Base-by-base conservation (phyloP, 192 early-diverging fungal species). In the Linnemannia hyalina region DNA sequence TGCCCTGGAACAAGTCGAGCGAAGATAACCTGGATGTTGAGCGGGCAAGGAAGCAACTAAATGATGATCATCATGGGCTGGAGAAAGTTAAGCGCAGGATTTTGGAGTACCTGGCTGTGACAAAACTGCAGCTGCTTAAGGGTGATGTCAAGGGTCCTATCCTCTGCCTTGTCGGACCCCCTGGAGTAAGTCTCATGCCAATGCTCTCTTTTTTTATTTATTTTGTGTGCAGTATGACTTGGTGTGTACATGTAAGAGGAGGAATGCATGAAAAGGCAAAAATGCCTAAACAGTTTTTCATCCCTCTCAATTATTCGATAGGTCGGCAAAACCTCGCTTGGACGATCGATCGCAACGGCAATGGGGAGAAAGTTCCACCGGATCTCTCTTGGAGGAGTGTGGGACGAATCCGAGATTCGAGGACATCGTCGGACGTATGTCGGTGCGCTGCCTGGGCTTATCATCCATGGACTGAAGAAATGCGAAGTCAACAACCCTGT, bases 401-500 rank as follows among this genome's bases (percentile, higher is more conserved):
- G 94, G 40, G 96, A 97, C 85, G 96, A 95, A 87, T 95, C 96
- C 23, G 96, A 97, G 78, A 96, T 97, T 73, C 88, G 95, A 23
- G 96, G 96, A 36, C 96, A 97, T 78, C 89, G 96, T 42, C 90
- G 95, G 32, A 97, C 96, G 20, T 97, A 97, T 85, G 90, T 97
- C 74, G 96, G 96, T 29, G 93, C 96, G 18, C 80, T 96, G 85
- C 96, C 96, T 23, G 96, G 96, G 15, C 65, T 93, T 26, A 92
- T 97, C 74, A 89, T 96, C 15, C 95, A 96, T 79, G 95, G 91
- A 5, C 73, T 96, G 73, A 87, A 88, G 29, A 89, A 92, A 77
- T 90, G 88, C 71, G 93, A 93, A 36, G 93, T 94, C 16, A 93
- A 93, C 79, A 95, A 97, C 83, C 96, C 95, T 10, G 91, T 96